Conservation (phyloP, 495 filamentous ascomycete genomes). For the Penicillium odoratum region DNA sequence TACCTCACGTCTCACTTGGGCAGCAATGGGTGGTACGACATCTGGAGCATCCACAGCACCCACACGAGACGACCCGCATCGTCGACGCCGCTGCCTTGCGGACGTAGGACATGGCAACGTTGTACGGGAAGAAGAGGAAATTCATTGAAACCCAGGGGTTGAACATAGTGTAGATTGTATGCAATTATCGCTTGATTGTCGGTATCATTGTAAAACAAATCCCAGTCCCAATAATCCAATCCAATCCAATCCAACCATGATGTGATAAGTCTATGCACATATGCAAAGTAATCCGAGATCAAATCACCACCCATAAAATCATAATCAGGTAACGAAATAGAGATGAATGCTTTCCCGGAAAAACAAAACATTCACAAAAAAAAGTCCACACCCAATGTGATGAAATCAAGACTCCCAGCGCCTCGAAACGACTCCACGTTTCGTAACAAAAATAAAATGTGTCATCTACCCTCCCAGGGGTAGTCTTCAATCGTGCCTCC, state of each 20-base stretch:
- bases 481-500: slow-evolving; percentile 1
- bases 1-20: slow-evolving; percentile 20
- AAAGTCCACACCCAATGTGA: slow-evolving; percentile 2
- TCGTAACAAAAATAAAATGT: neutral
- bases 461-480: neutral
- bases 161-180: slow-evolving; percentile 4
- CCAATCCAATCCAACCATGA: slow-evolving; percentile 22
- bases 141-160: neutral
- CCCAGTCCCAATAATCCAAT: slow-evolving; percentile 4
- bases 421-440: neutral
- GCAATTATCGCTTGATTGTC: slow-evolving; percentile 14
- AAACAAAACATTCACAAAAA: slow-evolving; percentile 9
- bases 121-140: slow-evolving; percentile 9
- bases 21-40: slow-evolving; percentile 17
- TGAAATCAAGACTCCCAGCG: neutral
- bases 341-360: slow-evolving; percentile 11
- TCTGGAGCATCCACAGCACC: slow-evolving; percentile 4
- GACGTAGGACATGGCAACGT: slow-evolving; percentile 21
- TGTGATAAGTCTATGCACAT: slow-evolving; percentile 27
- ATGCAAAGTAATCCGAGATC: slow-evolving; percentile 15
- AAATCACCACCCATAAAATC: slow-evolving; percentile 24
- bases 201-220: slow-evolving; percentile 31
- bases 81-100: slow-evolving; percentile 4
- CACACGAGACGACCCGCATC: slow-evolving; percentile 17
- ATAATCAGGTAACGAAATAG: slow-evolving; percentile 8